Percentiles rank a stretch among this genome's conserved stretches.
Conservation (phyloP, 148 eudicot species). For the Heliosperma pusillum region DNA sequence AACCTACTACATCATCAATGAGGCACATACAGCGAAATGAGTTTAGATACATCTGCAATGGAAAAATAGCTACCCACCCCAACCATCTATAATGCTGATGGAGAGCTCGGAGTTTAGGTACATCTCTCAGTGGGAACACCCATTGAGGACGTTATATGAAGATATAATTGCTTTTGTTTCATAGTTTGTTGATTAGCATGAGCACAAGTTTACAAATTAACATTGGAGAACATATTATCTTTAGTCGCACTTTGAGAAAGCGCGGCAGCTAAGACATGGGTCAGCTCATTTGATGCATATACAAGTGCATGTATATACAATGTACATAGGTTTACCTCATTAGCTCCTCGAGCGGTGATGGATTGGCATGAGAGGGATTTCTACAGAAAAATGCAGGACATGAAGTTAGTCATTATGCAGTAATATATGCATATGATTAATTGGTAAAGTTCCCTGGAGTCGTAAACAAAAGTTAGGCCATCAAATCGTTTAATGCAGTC, state of each 20-base stretch:
- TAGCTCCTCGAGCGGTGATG: slow-evolving; percentile 54
- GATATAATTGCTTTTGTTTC: neutral
- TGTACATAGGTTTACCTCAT: slow-evolving; percentile 46
- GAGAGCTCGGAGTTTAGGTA: neutral
- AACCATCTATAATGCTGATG: neutral
- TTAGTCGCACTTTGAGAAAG: neutral
- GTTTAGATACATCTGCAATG: too few relatives aligned
- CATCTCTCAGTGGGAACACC: neutral
- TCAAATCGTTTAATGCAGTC: neutral
- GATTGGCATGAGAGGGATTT: slow-evolving; percentile 34
- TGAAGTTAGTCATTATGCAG: neutral
- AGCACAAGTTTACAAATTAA: neutral
- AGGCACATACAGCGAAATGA: neutral
- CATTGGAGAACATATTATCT: neutral
- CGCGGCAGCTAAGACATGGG: neutral
- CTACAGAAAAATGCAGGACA: slow-evolving; percentile 31
- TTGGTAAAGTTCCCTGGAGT: neutral
- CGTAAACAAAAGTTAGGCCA: neutral
- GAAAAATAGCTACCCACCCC: too few relatives aligned
- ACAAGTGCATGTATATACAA: neutral
- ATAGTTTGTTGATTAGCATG: neutral
- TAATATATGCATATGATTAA: neutral
- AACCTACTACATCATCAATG: neutral
- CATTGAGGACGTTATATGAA: neutral
- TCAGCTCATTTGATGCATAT: neutral